These are phyloP conservation scores for Psilocybe sp. DNA, from an alignment of 768 basidiomycete genomes.

Conservation along the genomic window DNA sequence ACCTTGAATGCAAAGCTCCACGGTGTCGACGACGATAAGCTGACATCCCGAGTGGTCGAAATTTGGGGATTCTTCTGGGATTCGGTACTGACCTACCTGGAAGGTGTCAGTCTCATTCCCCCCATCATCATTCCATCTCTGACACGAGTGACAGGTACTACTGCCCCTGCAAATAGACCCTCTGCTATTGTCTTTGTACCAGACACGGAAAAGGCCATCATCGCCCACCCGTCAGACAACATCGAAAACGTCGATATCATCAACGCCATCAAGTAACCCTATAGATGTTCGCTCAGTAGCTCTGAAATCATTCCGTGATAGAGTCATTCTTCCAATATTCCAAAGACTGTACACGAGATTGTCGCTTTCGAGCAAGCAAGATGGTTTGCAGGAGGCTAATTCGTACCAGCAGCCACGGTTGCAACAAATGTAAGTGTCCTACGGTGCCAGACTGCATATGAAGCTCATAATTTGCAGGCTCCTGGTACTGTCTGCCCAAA, in stretches of 20 bases:
- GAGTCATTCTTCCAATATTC: constrained; percentile 67
- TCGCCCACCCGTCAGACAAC: constrained; percentile 48
- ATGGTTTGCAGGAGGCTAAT: constrained; percentile 50
- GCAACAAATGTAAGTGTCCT: constrained; percentile 70
- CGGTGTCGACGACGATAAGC: constrained; percentile 73
- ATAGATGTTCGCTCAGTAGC: constrained; percentile 85
- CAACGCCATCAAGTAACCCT: constrained; percentile 39
- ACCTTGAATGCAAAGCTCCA: constrained; percentile 85
- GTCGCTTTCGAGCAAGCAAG: constrained; percentile 50
- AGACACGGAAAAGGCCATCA: constrained; percentile 51
- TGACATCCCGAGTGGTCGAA: constrained; percentile 77
- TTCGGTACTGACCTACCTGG: constrained; percentile 80
- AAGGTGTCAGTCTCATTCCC: constrained; percentile 60
- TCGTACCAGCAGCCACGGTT: constrained; percentile 66
- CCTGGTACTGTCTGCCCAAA: constrained; percentile 72
- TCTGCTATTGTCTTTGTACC: constrained; percentile 65
- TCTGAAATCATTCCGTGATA: constrained; percentile 76
- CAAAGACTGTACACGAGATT: constrained; percentile 55
- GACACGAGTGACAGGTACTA: constrained; percentile 24
- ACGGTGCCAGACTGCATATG: not conserved
- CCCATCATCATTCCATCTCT: constrained; percentile 1
- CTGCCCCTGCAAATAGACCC: constrained; percentile 38
- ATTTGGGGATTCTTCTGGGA: constrained; percentile 95
- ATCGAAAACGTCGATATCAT: constrained; percentile 37
- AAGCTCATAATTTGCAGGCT: constrained; percentile 41